These are phyloP conservation scores for Logfia minima DNA, from an alignment of 129 eudicot genomes.

Conservation along the genomic window DNA sequence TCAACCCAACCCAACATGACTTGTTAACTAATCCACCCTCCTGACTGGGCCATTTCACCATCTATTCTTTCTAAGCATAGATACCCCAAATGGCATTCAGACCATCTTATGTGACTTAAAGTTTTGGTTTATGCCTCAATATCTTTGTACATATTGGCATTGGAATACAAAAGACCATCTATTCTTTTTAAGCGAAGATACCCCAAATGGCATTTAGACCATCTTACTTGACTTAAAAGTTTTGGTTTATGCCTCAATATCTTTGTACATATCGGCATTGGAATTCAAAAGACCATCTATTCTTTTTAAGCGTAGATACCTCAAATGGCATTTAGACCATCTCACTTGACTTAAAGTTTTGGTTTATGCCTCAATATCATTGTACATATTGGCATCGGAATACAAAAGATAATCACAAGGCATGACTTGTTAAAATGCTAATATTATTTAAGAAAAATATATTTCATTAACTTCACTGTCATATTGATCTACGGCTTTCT, in stretches of 20 bases:
- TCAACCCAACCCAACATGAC: no score
- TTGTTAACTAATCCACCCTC: no score
- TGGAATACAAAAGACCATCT: background rate
- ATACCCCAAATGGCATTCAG: conserved; percentile 2
- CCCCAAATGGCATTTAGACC: no score
- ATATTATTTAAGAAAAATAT: background rate
- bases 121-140: conserved; percentile 1
- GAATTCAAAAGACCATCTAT: no score
- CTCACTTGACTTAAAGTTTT: background rate
- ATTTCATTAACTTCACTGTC: background rate
- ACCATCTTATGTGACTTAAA: background rate
- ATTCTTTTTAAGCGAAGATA: no score
- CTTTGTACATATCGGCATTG: no score
- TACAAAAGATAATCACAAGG: conserved; percentile 4
- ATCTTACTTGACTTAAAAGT: no score
- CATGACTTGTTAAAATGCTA: conserved; percentile 8
- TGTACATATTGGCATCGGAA: conserved; percentile 1
- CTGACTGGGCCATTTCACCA: no score
- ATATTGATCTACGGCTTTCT: conserved; percentile 32
- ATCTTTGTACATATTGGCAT: conserved; percentile 6
- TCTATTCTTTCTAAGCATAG: background rate
- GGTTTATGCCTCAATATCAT: conserved; percentile 3
- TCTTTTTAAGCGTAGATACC: background rate
- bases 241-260: no score
- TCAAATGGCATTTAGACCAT: background rate